Evolutionary conservation across 371 early-diverging fungal genomes (phyloP).

Genomic region (Cokeromyces recurvatus): DNA sequence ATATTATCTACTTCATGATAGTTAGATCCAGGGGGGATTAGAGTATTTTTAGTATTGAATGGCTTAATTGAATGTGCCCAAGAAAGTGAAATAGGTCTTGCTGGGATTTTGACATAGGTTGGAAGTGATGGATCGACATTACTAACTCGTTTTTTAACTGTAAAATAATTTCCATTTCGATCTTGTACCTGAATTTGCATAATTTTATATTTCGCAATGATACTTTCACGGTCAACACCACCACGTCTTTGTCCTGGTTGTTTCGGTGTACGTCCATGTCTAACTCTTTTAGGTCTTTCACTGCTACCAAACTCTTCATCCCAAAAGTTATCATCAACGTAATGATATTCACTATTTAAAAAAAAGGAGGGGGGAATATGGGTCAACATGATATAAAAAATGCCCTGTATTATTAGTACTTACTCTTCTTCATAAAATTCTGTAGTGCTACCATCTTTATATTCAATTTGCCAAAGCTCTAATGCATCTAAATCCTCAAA

Average conservation of each 20-base stretch:
- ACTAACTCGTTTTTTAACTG: slow-evolving; percentile 76
- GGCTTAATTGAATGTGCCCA: slow-evolving; percentile 77
- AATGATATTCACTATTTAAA: slow-evolving; percentile 68
- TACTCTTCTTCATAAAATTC: slow-evolving; percentile 84
- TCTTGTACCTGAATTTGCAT: slow-evolving; percentile 85
- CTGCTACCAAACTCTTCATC: slow-evolving; percentile 78
- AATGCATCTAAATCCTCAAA: slow-evolving; percentile 69
- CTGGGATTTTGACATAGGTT: slow-evolving; percentile 84
- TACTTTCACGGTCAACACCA: slow-evolving; percentile 55
- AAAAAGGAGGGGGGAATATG: too few species aligned
- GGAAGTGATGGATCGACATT: slow-evolving; percentile 79
- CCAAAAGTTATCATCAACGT: slow-evolving; percentile 82
- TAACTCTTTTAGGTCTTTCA: slow-evolving; percentile 22
- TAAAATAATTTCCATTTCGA: slow-evolving; percentile 71
- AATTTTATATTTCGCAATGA: slow-evolving; percentile 75
- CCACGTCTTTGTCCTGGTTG: slow-evolving; percentile 26
- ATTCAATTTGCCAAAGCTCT: slow-evolving; percentile 73
- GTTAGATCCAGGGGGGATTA: slow-evolving; percentile 8
- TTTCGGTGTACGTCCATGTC: slow-evolving; percentile 31
- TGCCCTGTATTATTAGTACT: slow-evolving; percentile 7
- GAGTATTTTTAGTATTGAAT: not conserved
- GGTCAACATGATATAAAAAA: not conserved
- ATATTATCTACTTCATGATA: slow-evolving; percentile 34
- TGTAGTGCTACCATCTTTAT: slow-evolving; percentile 57
- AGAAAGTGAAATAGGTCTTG: slow-evolving; percentile 73